These are phyloP conservation scores for Corynespora cassiicola DNA, from an alignment of 2,329 filamentous ascomycete species.

Conservation along the genomic window DNA sequence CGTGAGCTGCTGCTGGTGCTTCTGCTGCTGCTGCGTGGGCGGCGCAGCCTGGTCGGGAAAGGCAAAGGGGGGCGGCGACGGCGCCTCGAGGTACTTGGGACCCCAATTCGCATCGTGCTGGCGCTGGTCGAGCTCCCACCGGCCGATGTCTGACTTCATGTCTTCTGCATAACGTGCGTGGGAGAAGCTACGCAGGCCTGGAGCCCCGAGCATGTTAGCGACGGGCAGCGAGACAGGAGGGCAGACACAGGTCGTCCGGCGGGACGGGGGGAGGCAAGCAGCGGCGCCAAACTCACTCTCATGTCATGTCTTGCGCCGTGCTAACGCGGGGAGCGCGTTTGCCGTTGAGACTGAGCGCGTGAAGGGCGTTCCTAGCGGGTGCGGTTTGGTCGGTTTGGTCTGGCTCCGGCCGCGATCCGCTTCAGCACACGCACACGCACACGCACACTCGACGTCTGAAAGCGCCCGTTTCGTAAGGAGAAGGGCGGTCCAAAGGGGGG, in stretches of 20 bases:
- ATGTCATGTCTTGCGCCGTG: conserved; percentile 39
- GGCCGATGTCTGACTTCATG: conserved; percentile 45
- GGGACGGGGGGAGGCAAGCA: not conserved
- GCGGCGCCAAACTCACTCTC: conserved; percentile 36
- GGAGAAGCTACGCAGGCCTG: conserved; percentile 24
- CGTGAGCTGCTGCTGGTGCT: conserved; percentile 17
- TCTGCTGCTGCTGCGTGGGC: conserved; percentile 8
- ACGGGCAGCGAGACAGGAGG: conserved; percentile 4
- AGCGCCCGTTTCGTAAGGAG: conserved; percentile 32
- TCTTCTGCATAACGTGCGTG: conserved; percentile 42
- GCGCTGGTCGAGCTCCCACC: conserved; percentile 40
- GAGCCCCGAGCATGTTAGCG: conserved; percentile 32
- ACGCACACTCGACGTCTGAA: too few species aligned
- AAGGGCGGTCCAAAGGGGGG: conserved; percentile 24
- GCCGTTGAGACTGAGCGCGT: conserved; percentile 9
- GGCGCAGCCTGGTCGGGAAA: conserved; percentile 31
- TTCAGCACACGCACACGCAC: too few species aligned
- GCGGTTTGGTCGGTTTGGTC: too few species aligned
- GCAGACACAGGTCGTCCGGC: conserved; percentile 1
- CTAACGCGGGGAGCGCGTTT: conserved; percentile 21
- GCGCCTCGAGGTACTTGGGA: conserved; percentile 27
- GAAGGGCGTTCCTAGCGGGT: too few species aligned
- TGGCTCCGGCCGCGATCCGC: too few species aligned
- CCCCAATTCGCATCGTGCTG: conserved; percentile 37
- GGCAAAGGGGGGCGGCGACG: conserved; percentile 31